Evolutionary conservation across 805 yeast genomes (phyloP), one percentile per base, ranked within the genome.

Genomic region (Torulaspora quercuum): DNA sequence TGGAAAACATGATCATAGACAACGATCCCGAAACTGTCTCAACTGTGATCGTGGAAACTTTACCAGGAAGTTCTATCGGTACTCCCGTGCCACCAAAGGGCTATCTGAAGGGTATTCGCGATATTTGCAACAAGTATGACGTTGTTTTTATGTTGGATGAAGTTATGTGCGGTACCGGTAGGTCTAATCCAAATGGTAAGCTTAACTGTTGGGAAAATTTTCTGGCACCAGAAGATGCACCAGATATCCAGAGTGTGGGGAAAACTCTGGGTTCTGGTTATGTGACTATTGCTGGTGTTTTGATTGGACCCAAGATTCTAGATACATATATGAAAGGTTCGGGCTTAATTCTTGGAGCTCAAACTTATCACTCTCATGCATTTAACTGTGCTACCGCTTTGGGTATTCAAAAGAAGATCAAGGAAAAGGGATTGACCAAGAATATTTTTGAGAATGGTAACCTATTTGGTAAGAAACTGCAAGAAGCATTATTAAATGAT

Each of bases 151-250:
- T 71, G 59, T 56, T 72, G 32, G 80, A 75, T 47, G 80, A 75
- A 56, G 74, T 73, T 28, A 73, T 74, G 77, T 73, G 76, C 50
- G 80, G 80, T 21, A 66, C 72, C 24, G 79, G 78, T 14, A 66
- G 80, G 49, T 59, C 67, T 42, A 49, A 52, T 41, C 57, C 59
- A 10, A 48, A 53, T 28, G 78, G 78, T 23, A 63, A 65, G 18
- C 62, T 65, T 44, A 65, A 61, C 55, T 72, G 72, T 41, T 72
- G 73, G 69, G 73, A 69, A 48, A 67, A 66, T 43, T 67, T 52
- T 39, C 52, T 67, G 50, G 60, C 50, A 20, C 49, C 55, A 11
- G 64, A 59, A 14, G 67, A 57, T 31, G 56, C 57, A 22, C 78
- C 78, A 39, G 76, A 73, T 50, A 59, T 73, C 26, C 68, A 65